phyloP scores from a whole-genome alignment of 2,329 filamentous ascomycete genomes.

The Neocatenulostroma microsporum region DNA sequence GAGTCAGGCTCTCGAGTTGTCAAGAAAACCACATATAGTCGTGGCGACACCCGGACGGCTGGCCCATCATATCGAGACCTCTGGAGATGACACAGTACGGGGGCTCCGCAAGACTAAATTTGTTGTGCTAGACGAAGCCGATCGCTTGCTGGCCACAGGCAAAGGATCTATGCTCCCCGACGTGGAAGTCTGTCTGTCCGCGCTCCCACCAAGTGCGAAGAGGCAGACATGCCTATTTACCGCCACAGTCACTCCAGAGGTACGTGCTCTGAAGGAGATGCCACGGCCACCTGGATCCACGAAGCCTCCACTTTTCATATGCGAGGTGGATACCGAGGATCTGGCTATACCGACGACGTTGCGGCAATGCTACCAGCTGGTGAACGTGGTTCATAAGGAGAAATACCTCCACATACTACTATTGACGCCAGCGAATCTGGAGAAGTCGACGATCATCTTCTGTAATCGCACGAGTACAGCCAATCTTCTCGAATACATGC shows the following conservation, averaged over 20 bases:
- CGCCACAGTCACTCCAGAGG: conserved; percentile 87
- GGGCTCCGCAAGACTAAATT: conserved; percentile 71
- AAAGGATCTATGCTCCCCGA: conserved; percentile 89
- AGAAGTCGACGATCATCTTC: conserved; percentile 82
- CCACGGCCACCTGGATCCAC: conserved; percentile 57
- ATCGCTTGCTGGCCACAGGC: conserved; percentile 67
- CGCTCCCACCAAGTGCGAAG: conserved; percentile 66
- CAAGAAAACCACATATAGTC: conserved; percentile 77
- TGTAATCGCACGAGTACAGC: conserved; percentile 87
- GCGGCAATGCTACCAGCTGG: conserved; percentile 75
- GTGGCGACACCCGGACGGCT: conserved; percentile 90
- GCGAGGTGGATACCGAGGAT: conserved; percentile 67
- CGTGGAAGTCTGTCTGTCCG: conserved; percentile 77
- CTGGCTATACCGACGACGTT: conserved; percentile 75
- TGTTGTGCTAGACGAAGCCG: conserved; percentile 92
- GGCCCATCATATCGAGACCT: conserved; percentile 86
- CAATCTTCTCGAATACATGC: conserved; percentile 77
- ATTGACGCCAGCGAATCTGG: conserved; percentile 64
- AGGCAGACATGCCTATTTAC: conserved; percentile 96
- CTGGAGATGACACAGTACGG: conserved; percentile 81
- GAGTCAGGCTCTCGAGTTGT: conserved; percentile 74
- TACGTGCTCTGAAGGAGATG: conserved; percentile 68
- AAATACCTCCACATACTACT: conserved; percentile 90
- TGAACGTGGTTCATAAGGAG: conserved; percentile 87
- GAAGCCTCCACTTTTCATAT: conserved; percentile 75